Evolutionary conservation across 768 basidiomycete genomes (phyloP), one percentile per base, ranked within the genome.

Genomic region (Agaricus sinodeliciosus): DNA sequence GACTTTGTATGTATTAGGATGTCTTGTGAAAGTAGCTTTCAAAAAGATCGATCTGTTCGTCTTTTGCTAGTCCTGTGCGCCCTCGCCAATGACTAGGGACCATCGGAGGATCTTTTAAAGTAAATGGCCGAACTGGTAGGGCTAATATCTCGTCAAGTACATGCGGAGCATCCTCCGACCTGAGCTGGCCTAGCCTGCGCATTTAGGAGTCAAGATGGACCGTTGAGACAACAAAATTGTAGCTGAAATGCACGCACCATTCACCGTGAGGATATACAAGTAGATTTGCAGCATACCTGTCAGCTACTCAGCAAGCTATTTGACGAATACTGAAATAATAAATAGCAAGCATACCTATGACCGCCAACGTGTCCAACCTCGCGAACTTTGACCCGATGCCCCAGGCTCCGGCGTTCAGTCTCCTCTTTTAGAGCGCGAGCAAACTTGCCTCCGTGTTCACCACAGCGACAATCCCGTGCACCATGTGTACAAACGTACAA

Each of bases 311-410:
- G 27, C 26, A 39, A 43, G n/a, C 40, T 39, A 49, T 13, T 49
- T 4, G 22, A 53, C 42, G 42, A 43, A 13, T 22, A n/a, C 52
- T 19, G 8, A 40, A 25, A n/a, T n/a, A n/a, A n/a, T n/a, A n/a
- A n/a, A n/a, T n/a, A 22, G 55, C 16, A 44, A 63, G 74, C 83
- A 63, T 61, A 88, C 90, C 87, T 76, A 67, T 94, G 90, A 22
- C 89, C 89, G 0, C 91, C 90, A 47, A 94, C 82, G 65, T 94
- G 90, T 2, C 78, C 85, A 5, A 85, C 78, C 57, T 89, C 81
- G 3, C 80, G 80, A 1, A 91, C 69, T 73, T 73, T 59, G 56
- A 80, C 55, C 36, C 62, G 57, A 5, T 55, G 57, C 0, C 65
- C 62, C 1, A 65, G 60, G 31, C 72, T 61, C 45, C 74, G 72